Percentiles rank a stretch among this genome's conserved stretches.
Conservation (phyloP, 768 basidiomycete genomes). For the Tulasnella calospora region DNA sequence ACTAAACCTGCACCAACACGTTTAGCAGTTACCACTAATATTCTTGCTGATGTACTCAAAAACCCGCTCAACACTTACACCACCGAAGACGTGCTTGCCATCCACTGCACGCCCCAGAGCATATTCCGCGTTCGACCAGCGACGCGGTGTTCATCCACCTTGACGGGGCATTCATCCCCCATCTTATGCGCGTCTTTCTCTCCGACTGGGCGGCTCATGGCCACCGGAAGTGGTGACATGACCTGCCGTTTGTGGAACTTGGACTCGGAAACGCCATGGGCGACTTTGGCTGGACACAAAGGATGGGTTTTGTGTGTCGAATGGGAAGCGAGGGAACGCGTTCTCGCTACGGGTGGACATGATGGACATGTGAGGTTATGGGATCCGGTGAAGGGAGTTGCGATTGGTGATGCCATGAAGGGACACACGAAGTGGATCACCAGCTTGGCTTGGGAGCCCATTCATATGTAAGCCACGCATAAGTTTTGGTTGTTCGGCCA, state of each 20-base stretch:
- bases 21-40: conserved; percentile 77
- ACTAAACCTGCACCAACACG: conserved; percentile 57
- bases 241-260: conserved; percentile 93
- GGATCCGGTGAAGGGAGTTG: conserved; percentile 89
- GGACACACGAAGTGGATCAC: conserved; percentile 98
- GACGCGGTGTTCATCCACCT: conserved; percentile 86
- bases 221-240: conserved; percentile 93
- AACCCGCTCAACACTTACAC: conserved; percentile 68
- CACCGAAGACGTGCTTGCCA: conserved; percentile 78
- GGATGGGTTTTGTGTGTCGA: conserved; percentile 98
- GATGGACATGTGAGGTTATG: conserved; percentile 89
- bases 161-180: conserved; percentile 88
- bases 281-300: conserved; percentile 79
- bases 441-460: conserved; percentile 91
- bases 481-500: neutral
- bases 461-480: conserved; percentile 64
- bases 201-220: conserved; percentile 83
- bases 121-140: conserved; percentile 92
- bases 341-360: conserved; percentile 88
- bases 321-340: conserved; percentile 91
- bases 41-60: conserved; percentile 71
- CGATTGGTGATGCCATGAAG: conserved; percentile 80
- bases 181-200: conserved; percentile 95
- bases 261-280: conserved; percentile 84
- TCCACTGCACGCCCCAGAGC: conserved; percentile 91